Conservation (phyloP, 805 yeast genomes). For the Candida maltosa region DNA sequence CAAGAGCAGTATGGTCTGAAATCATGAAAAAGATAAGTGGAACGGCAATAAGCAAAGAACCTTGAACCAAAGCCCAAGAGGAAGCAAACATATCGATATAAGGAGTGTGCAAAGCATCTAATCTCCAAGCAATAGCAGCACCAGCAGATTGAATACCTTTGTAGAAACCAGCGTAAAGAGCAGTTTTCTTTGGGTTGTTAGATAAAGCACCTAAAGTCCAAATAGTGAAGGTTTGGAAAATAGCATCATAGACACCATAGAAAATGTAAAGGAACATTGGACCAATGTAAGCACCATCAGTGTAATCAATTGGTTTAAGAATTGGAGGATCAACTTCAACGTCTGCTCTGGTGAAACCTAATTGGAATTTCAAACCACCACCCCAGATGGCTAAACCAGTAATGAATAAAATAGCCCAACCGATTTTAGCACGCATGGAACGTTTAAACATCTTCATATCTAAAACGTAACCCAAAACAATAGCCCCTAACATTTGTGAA, state of each 20-base stretch:
- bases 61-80: constrained; percentile 51
- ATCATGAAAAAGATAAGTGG: constrained; percentile 45
- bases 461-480: constrained; percentile 43
- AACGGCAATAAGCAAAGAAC: constrained; percentile 44
- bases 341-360: constrained; percentile 36
- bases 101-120: constrained; percentile 40
- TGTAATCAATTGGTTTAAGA: constrained; percentile 41
- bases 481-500: constrained; percentile 57
- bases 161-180: constrained; percentile 59
- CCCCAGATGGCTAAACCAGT: constrained; percentile 54
- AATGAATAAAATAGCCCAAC: constrained; percentile 38
- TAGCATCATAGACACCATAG: constrained; percentile 58
- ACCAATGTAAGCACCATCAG: constrained; percentile 47
- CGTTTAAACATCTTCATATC: constrained; percentile 43
- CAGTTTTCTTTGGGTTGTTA: constrained; percentile 53
- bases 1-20: constrained; percentile 39
- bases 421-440: constrained; percentile 44
- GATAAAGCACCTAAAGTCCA: constrained; percentile 61
- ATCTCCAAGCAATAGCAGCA: constrained; percentile 58
- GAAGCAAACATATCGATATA: constrained; percentile 45
- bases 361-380: constrained; percentile 52
- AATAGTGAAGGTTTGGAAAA: constrained; percentile 56
- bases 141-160: constrained; percentile 65
- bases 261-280: constrained; percentile 62
- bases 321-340: constrained; percentile 15